phyloP scores from a whole-genome alignment of 2,329 filamentous ascomycete genomes.

The Xylaria arbuscula region DNA sequence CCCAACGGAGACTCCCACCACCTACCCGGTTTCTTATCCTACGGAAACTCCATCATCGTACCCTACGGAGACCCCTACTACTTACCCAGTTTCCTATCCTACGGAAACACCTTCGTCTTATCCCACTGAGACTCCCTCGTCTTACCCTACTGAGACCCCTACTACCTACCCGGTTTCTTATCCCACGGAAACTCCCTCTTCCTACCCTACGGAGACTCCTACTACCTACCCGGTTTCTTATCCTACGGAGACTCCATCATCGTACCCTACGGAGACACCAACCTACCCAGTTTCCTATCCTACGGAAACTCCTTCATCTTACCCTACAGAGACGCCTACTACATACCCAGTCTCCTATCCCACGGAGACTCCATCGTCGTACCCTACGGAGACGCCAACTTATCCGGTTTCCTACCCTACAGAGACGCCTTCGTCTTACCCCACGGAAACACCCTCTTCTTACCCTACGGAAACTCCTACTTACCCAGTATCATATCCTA shows the following conservation, averaged over 20 bases:
- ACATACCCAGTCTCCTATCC: conserved; percentile 31
- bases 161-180: conserved; percentile 21
- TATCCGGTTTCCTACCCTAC: conserved; percentile 13
- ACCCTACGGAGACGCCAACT: neutral
- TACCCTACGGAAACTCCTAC: conserved; percentile 15
- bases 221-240: conserved; percentile 1
- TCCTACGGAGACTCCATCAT: conserved; percentile 11
- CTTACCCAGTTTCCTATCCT: conserved; percentile 11
- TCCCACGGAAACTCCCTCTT: conserved; percentile 12
- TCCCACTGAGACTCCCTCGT: conserved; percentile 15
- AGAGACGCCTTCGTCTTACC: conserved; percentile 15
- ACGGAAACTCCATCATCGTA: neutral
- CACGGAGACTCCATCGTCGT: conserved; percentile 7
- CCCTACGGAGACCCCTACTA: conserved; percentile 9
- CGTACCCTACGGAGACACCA: conserved; percentile 17
- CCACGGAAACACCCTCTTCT: conserved; percentile 5
- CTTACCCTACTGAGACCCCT: conserved; percentile 15
- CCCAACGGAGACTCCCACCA: conserved; percentile 9
- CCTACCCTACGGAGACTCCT: conserved; percentile 6
- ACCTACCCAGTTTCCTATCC: conserved; percentile 31
- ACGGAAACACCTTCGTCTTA: conserved; percentile 20
- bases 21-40: conserved; percentile 23
- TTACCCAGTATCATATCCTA: conserved; percentile 18
- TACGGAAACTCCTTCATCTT: conserved; percentile 6
- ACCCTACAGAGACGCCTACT: neutral